phyloP scores from a whole-genome alignment of 768 basidiomycete genomes.

The Holtermannia corniformis region DNA sequence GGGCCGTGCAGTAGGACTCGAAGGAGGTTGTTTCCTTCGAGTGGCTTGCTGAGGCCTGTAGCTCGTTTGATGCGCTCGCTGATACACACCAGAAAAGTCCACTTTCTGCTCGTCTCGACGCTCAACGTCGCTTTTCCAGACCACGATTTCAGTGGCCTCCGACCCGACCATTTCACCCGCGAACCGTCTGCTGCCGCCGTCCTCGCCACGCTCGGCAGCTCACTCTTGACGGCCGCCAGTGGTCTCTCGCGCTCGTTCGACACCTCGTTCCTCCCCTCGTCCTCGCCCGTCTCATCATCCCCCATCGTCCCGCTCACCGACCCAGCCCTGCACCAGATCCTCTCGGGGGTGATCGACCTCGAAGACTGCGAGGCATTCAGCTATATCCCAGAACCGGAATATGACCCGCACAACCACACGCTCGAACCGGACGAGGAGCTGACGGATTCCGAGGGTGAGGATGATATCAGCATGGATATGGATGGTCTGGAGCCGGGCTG shows the following conservation, averaged over 20 bases:
- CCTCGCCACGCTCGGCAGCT: slow-evolving; percentile 17
- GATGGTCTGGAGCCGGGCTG: slow-evolving; percentile 17
- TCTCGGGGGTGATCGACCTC: slow-evolving; percentile 83
- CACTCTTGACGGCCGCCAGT: background rate
- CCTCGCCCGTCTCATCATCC: slow-evolving; percentile 9
- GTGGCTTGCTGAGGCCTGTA: no score
- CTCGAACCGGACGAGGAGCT: slow-evolving; percentile 49
- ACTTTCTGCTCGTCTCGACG: slow-evolving; percentile 90
- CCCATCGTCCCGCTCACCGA: slow-evolving; percentile 49
- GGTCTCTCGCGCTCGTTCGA: slow-evolving; percentile 1
- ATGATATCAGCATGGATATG: slow-evolving; percentile 15
- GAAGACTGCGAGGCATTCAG: slow-evolving; percentile 91
- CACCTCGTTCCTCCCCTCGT: slow-evolving; percentile 5
- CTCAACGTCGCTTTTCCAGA: slow-evolving; percentile 97
- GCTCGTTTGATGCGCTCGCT: slow-evolving; percentile 48
- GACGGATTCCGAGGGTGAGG: slow-evolving; percentile 32
- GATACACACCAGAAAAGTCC: slow-evolving; percentile 53
- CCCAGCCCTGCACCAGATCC: slow-evolving; percentile 72
- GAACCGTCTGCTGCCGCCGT: slow-evolving; percentile 26
- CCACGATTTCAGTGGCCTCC: slow-evolving; percentile 89
- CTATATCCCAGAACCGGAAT: slow-evolving; percentile 83
- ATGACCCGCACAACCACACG: slow-evolving; percentile 68
- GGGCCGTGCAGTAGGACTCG: background rate
- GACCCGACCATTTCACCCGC: slow-evolving; percentile 78
- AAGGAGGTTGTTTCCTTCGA: background rate